These are phyloP conservation scores for Iris macrosiphon DNA, from an alignment of 106 monocot species.

Conservation along the genomic window DNA sequence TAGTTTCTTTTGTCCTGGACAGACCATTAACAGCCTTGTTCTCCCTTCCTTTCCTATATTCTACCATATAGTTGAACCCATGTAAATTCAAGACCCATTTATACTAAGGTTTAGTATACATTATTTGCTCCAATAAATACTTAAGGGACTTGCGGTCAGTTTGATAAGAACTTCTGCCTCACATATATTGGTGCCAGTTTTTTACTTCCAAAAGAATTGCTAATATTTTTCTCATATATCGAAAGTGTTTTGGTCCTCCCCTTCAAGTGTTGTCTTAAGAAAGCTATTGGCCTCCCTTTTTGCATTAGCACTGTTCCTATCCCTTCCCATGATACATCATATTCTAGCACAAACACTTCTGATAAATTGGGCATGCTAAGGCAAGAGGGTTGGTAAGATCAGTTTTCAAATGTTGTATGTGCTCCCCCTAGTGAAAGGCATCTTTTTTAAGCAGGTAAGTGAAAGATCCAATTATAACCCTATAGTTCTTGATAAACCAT, in stretches of 20 bases:
- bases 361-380: constrained; percentile 3
- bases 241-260: background rate
- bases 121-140: constrained; percentile 2
- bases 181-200: constrained; percentile 10
- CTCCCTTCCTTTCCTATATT: constrained; percentile 7
- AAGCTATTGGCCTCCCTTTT: too few species aligned
- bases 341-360: background rate
- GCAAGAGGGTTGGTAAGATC: background rate
- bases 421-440: background rate
- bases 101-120: background rate
- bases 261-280: too few species aligned
- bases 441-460: constrained; percentile 1
- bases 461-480: background rate
- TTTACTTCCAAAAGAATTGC: background rate
- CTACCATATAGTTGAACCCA: background rate
- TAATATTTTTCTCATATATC: constrained; percentile 8
- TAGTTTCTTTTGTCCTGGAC: background rate
- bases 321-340: background rate
- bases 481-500: background rate
- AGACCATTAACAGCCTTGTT: too few species aligned
- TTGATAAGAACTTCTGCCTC: background rate
- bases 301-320: too few species aligned
- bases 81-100: constrained; percentile 1
- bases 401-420: background rate
- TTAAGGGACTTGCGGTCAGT: constrained; percentile 5